These are phyloP conservation scores for Arthrinium phaeospermum DNA, from an alignment of 2,329 filamentous ascomycete species.

Conservation along the genomic window DNA sequence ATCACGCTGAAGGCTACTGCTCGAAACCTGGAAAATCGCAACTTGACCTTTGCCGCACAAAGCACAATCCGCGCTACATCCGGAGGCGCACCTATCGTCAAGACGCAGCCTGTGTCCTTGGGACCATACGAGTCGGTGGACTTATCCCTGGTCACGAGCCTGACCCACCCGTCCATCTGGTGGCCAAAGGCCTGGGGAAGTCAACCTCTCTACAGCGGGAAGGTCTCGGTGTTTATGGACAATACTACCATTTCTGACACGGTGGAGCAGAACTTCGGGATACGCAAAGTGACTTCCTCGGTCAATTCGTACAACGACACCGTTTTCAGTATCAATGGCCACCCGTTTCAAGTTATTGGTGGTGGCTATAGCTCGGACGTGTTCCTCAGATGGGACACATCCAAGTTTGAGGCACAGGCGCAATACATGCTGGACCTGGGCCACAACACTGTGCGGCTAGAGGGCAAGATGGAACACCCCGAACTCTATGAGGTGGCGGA, in stretches of 20 bases:
- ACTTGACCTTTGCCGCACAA: slow-evolving; percentile 44
- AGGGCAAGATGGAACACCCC: slow-evolving; percentile 69
- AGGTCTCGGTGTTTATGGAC: slow-evolving; percentile 36
- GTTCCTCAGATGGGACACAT: slow-evolving; percentile 61
- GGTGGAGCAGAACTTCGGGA: slow-evolving; percentile 51
- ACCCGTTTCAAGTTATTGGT: slow-evolving; percentile 65
- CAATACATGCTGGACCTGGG: slow-evolving; percentile 64
- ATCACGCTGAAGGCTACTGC: slow-evolving; percentile 47
- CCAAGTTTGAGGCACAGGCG: slow-evolving; percentile 55
- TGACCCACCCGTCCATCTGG: slow-evolving; percentile 59
- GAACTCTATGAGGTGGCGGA: slow-evolving; percentile 65
- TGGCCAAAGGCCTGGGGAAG: slow-evolving; percentile 66
- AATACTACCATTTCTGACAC: slow-evolving; percentile 39
- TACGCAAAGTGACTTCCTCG: slow-evolving; percentile 57
- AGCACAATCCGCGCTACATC: slow-evolving; percentile 44
- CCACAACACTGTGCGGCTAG: slow-evolving; percentile 66
- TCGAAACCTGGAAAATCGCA: slow-evolving; percentile 46
- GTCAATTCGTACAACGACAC: slow-evolving; percentile 61
- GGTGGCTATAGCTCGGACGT: slow-evolving; percentile 66
- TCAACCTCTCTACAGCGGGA: slow-evolving; percentile 55
- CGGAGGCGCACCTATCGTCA: slow-evolving; percentile 28
- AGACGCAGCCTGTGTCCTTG: slow-evolving; percentile 44
- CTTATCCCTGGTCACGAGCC: slow-evolving; percentile 42
- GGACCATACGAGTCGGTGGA: slow-evolving; percentile 44
- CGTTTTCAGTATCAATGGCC: slow-evolving; percentile 59